These are phyloP conservation scores for Microascus cirrosus DNA, from an alignment of 2,329 filamentous ascomycete genomes.

Conservation along the genomic window DNA sequence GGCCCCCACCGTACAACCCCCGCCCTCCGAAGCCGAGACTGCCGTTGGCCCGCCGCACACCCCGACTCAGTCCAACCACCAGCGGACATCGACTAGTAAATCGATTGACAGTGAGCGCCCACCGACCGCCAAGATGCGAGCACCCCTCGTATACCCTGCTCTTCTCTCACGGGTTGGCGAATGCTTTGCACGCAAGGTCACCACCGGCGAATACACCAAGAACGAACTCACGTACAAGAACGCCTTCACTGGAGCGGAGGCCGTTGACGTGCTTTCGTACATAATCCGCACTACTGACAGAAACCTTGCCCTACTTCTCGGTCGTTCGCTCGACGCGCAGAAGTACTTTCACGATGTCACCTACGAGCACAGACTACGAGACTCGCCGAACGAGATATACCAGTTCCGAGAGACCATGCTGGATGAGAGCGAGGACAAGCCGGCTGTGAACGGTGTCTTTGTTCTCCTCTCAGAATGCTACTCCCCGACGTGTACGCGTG, in stretches of 20 bases:
- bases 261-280: conserved; percentile 88
- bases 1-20: conserved; percentile 47
- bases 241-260: conserved; percentile 89
- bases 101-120: conserved; percentile 45
- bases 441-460: conserved; percentile 83
- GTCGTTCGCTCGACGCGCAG: conserved; percentile 86
- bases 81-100: conserved; percentile 43
- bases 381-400: conserved; percentile 91
- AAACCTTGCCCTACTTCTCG: conserved; percentile 82
- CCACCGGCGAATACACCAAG: conserved; percentile 80
- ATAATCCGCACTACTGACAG: conserved; percentile 96
- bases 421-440: conserved; percentile 67
- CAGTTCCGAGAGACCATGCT: conserved; percentile 90
- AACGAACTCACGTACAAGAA: conserved; percentile 97
- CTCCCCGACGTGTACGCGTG: conserved; percentile 90
- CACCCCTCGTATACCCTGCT: conserved; percentile 88
- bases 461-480: conserved; percentile 95
- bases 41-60: conserved; percentile 18
- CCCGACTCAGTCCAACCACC: conserved; percentile 21
- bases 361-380: conserved; percentile 88
- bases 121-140: conserved; percentile 51
- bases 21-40: conserved; percentile 46
- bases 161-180: conserved; percentile 87
- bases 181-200: conserved; percentile 82
- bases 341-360: conserved; percentile 99